Base-by-base conservation (phyloP, 176 grass and related monocot species). In the Tillandsia fasciculata region DNA sequence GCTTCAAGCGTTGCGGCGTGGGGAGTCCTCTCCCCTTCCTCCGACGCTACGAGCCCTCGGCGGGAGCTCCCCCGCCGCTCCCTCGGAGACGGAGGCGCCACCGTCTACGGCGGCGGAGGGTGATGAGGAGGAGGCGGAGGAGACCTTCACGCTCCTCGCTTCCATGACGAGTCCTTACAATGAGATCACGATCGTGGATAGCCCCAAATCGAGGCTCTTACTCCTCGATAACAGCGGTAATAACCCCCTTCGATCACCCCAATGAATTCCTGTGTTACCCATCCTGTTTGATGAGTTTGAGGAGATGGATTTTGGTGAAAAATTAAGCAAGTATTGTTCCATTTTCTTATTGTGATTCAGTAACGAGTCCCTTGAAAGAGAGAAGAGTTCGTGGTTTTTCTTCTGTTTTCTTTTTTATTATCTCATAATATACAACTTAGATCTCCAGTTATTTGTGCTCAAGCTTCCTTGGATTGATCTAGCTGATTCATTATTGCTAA, bases 101-200 rank as follows among this genome's bases (percentile, higher is more conserved):
- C 24, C 24, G 24, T 24, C 24, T 24, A 24, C 24, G 52, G 15
- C 53, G 15, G 9, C 49, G 74, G 33, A 51, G 52, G 18, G 5
- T 42, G 33, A 18, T 48, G 48, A 64, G 51, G 33, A 57, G 26
- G 77, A 84, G 65, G 70, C 87, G 61, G 85, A 87, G 42, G 48
- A 72, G 12, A 1, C 78, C 2, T 92, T 85, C 61, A 27, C 53
- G 13, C 73, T 96, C 22, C 78, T 96, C 14, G 78, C 73, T 12
- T 18, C 63, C 52, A 71, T 80, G 28, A 79, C 70, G 27, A 89
- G 76, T 71, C 52, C 76, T 10, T 89, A 85, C 86, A 96, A 92
- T 52, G 86, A 96, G 20, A 90, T 90, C 18, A 71, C 92, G 81
- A 80, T 97, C 20, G 84, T 97, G 12, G 93, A 92, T 67, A 87